These are phyloP conservation scores for Erysiphe pulchra DNA, from an alignment of 2,329 filamentous ascomycete genomes.

Conservation along the genomic window DNA sequence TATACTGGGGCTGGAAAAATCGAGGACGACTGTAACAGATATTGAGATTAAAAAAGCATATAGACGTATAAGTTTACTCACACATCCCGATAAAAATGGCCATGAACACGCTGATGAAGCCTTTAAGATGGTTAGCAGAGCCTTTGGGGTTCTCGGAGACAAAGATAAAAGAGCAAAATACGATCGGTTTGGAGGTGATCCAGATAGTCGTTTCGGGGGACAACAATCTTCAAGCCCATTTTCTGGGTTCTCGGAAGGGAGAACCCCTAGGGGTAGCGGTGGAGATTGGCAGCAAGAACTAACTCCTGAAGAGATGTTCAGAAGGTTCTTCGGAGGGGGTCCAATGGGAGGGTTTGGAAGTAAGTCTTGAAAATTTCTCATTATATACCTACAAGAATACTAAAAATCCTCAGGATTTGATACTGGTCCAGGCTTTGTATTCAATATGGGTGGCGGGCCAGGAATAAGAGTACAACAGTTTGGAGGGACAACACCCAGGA, in stretches of 20 bases:
- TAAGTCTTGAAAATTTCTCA: conserved; percentile 17
- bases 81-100: conserved; percentile 97
- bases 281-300: conserved; percentile 75
- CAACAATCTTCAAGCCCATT: conserved; percentile 37
- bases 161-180: conserved; percentile 77
- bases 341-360: conserved; percentile 36
- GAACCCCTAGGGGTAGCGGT: conserved; percentile 15
- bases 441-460: conserved; percentile 80
- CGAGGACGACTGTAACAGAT: conserved; percentile 42
- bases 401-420: conserved; percentile 27
- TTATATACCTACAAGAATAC: neutral
- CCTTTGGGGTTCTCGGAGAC: conserved; percentile 81
- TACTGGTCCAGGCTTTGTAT: conserved; percentile 68
- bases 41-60: conserved; percentile 94
- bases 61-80: conserved; percentile 75
- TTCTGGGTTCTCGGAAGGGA: conserved; percentile 27
- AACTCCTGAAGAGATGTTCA: conserved; percentile 88
- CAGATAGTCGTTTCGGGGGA: conserved; percentile 56
- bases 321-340: conserved; percentile 72
- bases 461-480: conserved; percentile 91
- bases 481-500: conserved; percentile 51
- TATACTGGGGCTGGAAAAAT: conserved; percentile 49
- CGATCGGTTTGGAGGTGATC: conserved; percentile 76
- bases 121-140: conserved; percentile 91
- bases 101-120: conserved; percentile 89